These are phyloP conservation scores for Arthroderma sp. DNA, from an alignment of 2,329 filamentous ascomycete genomes.

Conservation along the genomic window DNA sequence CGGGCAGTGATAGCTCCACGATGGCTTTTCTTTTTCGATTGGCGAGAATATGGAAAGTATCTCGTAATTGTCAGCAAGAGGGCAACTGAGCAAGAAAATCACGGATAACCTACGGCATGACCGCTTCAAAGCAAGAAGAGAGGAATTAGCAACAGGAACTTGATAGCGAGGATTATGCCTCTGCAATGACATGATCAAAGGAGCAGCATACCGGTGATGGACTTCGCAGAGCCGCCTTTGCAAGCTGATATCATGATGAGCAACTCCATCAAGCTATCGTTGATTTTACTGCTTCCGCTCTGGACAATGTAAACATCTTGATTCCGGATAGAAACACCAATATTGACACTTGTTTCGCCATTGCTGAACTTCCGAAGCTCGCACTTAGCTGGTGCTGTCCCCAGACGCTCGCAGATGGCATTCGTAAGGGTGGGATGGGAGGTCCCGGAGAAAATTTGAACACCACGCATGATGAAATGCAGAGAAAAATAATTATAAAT, in stretches of 20 bases:
- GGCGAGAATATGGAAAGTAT: slow-evolving; percentile 98
- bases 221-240: slow-evolving; percentile 93
- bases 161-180: slow-evolving; percentile 10
- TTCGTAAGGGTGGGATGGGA: slow-evolving; percentile 53
- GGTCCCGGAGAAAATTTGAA: slow-evolving; percentile 54
- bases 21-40: slow-evolving; percentile 98
- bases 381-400: slow-evolving; percentile 45
- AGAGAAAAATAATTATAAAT: no score
- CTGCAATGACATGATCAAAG: slow-evolving; percentile 5
- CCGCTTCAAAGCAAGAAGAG: slow-evolving; percentile 19
- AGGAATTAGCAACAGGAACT: not conserved
- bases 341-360: slow-evolving; percentile 57
- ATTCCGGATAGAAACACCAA: slow-evolving; percentile 66
- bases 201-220: slow-evolving; percentile 68
- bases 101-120: slow-evolving; percentile 33
- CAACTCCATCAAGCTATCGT: slow-evolving; percentile 98
- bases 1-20: slow-evolving; percentile 90
- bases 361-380: slow-evolving; percentile 55
- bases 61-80: slow-evolving; percentile 29
- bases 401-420: slow-evolving; percentile 53
- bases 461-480: slow-evolving; percentile 42
- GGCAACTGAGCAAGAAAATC: not conserved
- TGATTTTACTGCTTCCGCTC: slow-evolving; percentile 89
- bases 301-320: slow-evolving; percentile 99
- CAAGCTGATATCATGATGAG: slow-evolving; percentile 98